Percentiles rank a stretch among this genome's conserved stretches.
phyloP scores from a whole-genome alignment of 345 rosid genomes.

The Turnera subulata region DNA sequence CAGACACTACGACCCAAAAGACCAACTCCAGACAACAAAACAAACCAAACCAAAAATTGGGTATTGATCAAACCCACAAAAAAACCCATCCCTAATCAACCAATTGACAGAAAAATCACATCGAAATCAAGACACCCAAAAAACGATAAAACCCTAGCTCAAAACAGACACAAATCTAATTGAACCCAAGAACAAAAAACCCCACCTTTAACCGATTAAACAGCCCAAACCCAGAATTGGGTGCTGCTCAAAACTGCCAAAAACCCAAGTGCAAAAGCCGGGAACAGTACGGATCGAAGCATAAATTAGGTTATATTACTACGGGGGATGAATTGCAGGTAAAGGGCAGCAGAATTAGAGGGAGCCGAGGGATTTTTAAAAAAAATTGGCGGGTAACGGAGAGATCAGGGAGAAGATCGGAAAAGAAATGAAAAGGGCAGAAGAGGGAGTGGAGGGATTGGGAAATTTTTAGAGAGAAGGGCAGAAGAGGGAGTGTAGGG shows the following conservation, averaged over 20 bases:
- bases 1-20: background rate
- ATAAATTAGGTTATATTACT: background rate
- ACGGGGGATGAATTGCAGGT: background rate
- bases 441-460: slow-evolving; percentile 4
- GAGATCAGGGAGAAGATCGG: slow-evolving; percentile 25
- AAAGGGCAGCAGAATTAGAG: background rate
- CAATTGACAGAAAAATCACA: background rate
- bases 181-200: background rate
- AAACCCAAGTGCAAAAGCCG: slow-evolving; percentile 3
- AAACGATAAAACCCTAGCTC: slow-evolving; percentile 9
- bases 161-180: background rate
- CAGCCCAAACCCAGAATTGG: slow-evolving; percentile 1
- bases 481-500: slow-evolving; percentile 22
- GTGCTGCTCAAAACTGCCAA: background rate
- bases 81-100: background rate
- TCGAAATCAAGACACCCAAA: background rate
- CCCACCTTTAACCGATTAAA: background rate
- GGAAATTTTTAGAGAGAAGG: slow-evolving; percentile 10
- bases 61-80: background rate
- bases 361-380: slow-evolving; percentile 12
- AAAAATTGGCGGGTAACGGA: slow-evolving; percentile 23
- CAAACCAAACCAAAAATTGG: background rate
- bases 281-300: slow-evolving; percentile 6
- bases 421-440: background rate
- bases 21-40: background rate